These are phyloP conservation scores for Myotisia sp. DNA, from an alignment of 2,329 filamentous ascomycete genomes.

Conservation along the genomic window DNA sequence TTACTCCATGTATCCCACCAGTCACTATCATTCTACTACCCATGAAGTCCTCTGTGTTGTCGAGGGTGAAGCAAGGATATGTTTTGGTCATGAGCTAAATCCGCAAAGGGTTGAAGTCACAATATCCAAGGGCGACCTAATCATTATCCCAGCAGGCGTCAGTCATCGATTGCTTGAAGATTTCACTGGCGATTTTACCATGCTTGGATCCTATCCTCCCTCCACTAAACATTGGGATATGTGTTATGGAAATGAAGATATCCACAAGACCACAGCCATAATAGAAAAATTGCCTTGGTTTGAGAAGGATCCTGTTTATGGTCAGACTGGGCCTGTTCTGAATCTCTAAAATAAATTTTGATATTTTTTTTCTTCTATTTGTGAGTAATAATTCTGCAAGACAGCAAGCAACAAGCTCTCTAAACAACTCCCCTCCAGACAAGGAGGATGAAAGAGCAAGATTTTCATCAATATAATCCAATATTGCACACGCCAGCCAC, in stretches of 20 bases:
- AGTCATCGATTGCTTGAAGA: slow-evolving; percentile 50
- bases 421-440: too few species aligned
- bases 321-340: slow-evolving; percentile 34
- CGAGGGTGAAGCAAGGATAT: slow-evolving; percentile 44
- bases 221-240: slow-evolving; percentile 48
- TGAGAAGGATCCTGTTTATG: slow-evolving; percentile 46
- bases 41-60: slow-evolving; percentile 53
- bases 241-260: slow-evolving; percentile 50
- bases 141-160: slow-evolving; percentile 53
- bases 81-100: slow-evolving; percentile 53
- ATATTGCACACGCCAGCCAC: too few species aligned
- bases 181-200: slow-evolving; percentile 41
- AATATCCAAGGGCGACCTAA: slow-evolving; percentile 46
- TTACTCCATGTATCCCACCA: slow-evolving; percentile 52
- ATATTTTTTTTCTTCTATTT: too few species aligned
- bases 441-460: too few species aligned
- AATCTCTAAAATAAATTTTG: background rate
- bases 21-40: slow-evolving; percentile 53
- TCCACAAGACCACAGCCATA: slow-evolving; percentile 33
- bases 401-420: too few species aligned
- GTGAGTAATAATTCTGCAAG: too few species aligned
- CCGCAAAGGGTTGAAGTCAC: slow-evolving; percentile 41
- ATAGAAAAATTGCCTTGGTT: slow-evolving; percentile 45
- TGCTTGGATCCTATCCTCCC: slow-evolving; percentile 53
- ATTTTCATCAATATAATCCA: too few species aligned